Base-by-base conservation (phyloP, 371 early-diverging fungal species). In the Batkoa obscura region DNA sequence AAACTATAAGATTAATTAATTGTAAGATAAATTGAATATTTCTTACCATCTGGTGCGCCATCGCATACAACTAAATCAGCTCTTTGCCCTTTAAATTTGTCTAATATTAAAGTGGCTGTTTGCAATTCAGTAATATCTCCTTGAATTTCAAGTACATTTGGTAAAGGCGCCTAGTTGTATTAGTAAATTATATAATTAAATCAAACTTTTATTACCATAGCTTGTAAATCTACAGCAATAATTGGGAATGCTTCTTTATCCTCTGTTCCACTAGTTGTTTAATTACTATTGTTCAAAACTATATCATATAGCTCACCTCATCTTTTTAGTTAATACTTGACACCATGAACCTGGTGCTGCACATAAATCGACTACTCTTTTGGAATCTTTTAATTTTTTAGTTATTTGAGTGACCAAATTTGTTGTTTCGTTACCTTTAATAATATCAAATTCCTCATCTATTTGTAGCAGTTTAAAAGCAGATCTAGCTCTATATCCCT, bases 341-440 rank as follows among this genome's bases (percentile, higher is more conserved):
- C 88, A 85, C 99, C 99, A 99, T 68, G 92, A 90, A 23, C 99
- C 99, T 0, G 99, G 99, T 1, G 99, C 98, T 13, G 98, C 98
- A 70, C 99, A 99, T 43, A 99, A 75, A 75, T 99, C 99, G 31
- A 99, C 97, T 31, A 88, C 89, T 58, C 83, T 74, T 23, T 36
- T 78, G 79, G n/a, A 94, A 90, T 33, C 82, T 81, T 83, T 64
- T 43, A 1, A 17, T 32, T 23, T 43, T 42, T 3, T 42, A 17
- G 2, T 35, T 23, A 50, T 23, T 6, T 23, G 23, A 23, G 23
- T 23, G 23, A 23, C 23, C 23, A 23, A 23, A 23, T 23, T 23
- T 23, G 23, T 23, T 23, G 23, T 23, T 23, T 23, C 23, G 23
- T 23, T 23, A 23, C 23, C 23, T 23, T 23, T 23, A 23, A 23